Evolutionary conservation across 169 alveolate species (phyloP).

Genomic region (Cryptosporidium ryanae): DNA sequence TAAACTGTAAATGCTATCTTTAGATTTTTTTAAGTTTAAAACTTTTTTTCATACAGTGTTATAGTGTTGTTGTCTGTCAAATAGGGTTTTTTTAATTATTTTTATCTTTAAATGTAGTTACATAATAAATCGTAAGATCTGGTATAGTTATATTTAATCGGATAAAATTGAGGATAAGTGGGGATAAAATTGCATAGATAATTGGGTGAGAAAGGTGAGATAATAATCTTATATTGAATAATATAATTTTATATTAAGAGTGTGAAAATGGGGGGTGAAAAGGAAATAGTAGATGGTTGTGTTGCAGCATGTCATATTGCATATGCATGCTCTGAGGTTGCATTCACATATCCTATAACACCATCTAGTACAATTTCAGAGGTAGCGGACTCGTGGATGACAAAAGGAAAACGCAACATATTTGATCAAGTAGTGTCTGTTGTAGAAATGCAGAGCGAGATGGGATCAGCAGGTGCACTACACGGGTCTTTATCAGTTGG

Average conservation of each 20-base stretch:
- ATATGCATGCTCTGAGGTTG: slow-evolving; percentile 79
- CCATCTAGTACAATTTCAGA: slow-evolving; percentile 80
- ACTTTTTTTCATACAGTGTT: too few relatives aligned
- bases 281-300: slow-evolving; percentile 75
- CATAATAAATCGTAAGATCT: too few relatives aligned
- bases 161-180: too few relatives aligned
- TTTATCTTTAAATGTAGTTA: too few relatives aligned
- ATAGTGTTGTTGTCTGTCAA: too few relatives aligned
- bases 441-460: slow-evolving; percentile 81
- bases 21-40: too few relatives aligned
- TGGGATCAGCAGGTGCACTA: slow-evolving; percentile 82
- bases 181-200: too few relatives aligned
- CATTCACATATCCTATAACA: slow-evolving; percentile 82
- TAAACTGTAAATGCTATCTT: too few relatives aligned
- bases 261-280: background rate
- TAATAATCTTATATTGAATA: background rate
- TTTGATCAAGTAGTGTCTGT: slow-evolving; percentile 78
- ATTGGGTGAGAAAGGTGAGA: too few relatives aligned
- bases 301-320: slow-evolving; percentile 80
- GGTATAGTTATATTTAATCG: too few relatives aligned
- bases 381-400: slow-evolving; percentile 80
- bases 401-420: slow-evolving; percentile 75
- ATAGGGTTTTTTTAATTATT: too few relatives aligned
- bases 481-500: slow-evolving; percentile 81
- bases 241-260: background rate